phyloP scores from a whole-genome alignment of 139 green algal genomes.

The Chlorella vulgaris region DNA sequence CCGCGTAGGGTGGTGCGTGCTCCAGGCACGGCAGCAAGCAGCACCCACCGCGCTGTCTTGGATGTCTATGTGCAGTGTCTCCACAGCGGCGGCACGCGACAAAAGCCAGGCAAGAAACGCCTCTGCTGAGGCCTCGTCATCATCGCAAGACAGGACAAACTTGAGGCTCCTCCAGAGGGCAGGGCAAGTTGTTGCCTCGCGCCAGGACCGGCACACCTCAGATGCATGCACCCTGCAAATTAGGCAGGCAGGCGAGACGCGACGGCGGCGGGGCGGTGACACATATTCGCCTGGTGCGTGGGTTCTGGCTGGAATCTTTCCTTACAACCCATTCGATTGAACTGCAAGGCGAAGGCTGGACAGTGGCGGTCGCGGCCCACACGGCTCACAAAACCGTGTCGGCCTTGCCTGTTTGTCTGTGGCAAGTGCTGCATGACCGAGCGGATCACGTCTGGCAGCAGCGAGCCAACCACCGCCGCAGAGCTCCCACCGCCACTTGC shows the following conservation, averaged over 20 bases:
- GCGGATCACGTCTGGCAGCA: neutral
- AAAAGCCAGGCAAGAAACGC: slow-evolving; percentile 13
- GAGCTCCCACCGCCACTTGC: neutral
- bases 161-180: slow-evolving; percentile 1
- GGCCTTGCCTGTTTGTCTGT: neutral
- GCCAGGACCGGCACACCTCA: slow-evolving; percentile 19
- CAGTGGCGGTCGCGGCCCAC: too few species aligned
- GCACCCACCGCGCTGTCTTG: slow-evolving; percentile 8
- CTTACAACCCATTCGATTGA: too few species aligned
- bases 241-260: neutral
- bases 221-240: neutral
- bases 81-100: neutral
- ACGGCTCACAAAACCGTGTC: too few species aligned
- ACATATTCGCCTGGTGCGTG: too few species aligned
- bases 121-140: slow-evolving; percentile 1
- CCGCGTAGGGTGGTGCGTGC: neutral
- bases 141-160: neutral
- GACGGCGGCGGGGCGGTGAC: neutral
- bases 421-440: neutral
- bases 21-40: neutral
- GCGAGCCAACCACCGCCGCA: neutral
- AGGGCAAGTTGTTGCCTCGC: neutral
- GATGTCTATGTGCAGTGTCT: slow-evolving; percentile 15
- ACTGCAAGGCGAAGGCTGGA: too few species aligned
- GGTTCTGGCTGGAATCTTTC: too few species aligned